A percentile compares a stretch with the other conserved stretches of the same genome.
These are phyloP conservation scores for Articulospora tetracladia DNA, from an alignment of 495 filamentous ascomycete genomes.

Conservation along the genomic window DNA sequence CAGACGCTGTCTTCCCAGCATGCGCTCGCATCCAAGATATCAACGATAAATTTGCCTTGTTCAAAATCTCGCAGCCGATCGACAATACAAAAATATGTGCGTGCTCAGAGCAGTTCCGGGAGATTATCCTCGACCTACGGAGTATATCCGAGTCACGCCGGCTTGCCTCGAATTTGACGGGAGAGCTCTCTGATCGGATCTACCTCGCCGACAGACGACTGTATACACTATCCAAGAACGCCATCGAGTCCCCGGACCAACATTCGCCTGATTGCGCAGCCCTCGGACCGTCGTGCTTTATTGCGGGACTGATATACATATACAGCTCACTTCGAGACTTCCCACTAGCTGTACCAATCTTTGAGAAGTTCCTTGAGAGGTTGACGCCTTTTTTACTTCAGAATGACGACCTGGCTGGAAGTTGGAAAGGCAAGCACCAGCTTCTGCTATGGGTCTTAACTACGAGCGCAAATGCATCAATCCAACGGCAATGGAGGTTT, in stretches of 20 bases:
- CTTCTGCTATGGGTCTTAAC: background rate
- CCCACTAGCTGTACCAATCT: background rate
- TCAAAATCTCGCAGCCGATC: background rate
- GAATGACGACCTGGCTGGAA: background rate
- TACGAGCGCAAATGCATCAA: background rate
- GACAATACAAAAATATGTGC: background rate
- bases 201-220: background rate
- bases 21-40: background rate
- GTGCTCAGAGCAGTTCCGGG: background rate
- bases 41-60: background rate
- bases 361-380: background rate
- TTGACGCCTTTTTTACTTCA: background rate
- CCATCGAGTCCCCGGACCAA: background rate
- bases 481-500: background rate
- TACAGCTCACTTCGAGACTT: background rate
- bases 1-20: background rate
- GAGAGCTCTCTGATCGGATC: background rate
- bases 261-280: background rate
- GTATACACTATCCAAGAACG: background rate
- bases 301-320: background rate
- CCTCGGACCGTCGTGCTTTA: background rate
- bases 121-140: background rate
- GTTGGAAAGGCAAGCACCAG: background rate
- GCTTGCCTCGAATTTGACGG: background rate
- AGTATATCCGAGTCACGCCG: background rate